Evolutionary conservation across 1,139 yeast genomes (phyloP).

Genomic region (Candida dubliniensis): DNA sequence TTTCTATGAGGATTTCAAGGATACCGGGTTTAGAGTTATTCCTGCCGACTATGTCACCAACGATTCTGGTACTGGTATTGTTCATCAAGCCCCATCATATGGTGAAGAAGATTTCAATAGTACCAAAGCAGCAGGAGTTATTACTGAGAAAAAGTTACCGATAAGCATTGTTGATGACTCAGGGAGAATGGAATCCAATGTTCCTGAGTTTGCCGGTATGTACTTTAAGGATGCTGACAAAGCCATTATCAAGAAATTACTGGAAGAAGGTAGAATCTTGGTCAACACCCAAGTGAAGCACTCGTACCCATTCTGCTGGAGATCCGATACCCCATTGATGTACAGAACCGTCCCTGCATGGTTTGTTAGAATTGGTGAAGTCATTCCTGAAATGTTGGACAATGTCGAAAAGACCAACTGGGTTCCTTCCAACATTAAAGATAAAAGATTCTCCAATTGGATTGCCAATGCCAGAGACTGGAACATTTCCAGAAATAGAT

Average conservation of each 20-base stretch:
- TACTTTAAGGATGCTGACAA: slow-evolving; percentile 97
- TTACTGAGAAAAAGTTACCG: slow-evolving; percentile 65
- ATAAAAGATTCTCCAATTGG: slow-evolving; percentile 96
- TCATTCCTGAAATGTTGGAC: slow-evolving; percentile 84
- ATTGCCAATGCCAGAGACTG: slow-evolving; percentile 98
- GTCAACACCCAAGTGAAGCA: slow-evolving; percentile 84
- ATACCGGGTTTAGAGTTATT: slow-evolving; percentile 78
- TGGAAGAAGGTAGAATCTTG: slow-evolving; percentile 73
- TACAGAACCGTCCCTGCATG: slow-evolving; percentile 98
- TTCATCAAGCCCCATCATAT: slow-evolving; percentile 97
- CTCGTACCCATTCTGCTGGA: slow-evolving; percentile 99
- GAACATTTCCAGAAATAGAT: slow-evolving; percentile 97
- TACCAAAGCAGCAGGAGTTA: slow-evolving; percentile 73
- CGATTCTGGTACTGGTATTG: slow-evolving; percentile 99
- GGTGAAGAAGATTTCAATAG: slow-evolving; percentile 98
- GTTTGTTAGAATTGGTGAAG: slow-evolving; percentile 88
- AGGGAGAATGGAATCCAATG: slow-evolving; percentile 78
- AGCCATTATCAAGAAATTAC: slow-evolving; percentile 78
- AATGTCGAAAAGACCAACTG: slow-evolving; percentile 87
- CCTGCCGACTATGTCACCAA: slow-evolving; percentile 81
- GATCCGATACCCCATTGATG: slow-evolving; percentile 96
- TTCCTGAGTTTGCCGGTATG: slow-evolving; percentile 72
- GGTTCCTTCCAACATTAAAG: slow-evolving; percentile 91
- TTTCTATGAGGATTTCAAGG: slow-evolving; percentile 74
- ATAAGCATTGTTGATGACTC: slow-evolving; percentile 95